A percentile compares a stretch with the other conserved stretches of the same genome.
phyloP scores from a whole-genome alignment of 176 grass and related monocot genomes.

The Aegilops sharonensis region DNA sequence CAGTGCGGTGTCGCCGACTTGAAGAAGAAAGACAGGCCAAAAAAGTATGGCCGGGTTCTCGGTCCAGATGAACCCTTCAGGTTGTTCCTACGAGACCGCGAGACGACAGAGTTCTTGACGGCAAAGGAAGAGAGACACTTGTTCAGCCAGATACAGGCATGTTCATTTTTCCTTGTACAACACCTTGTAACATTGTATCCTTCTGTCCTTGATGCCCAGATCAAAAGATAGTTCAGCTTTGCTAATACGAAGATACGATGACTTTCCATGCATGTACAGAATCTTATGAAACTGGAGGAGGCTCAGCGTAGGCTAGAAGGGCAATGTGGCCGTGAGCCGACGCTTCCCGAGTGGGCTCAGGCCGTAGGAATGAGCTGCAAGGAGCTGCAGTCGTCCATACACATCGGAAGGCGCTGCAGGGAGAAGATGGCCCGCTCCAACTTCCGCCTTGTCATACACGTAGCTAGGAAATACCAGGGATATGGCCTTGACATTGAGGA shows the following conservation, averaged over 20 bases:
- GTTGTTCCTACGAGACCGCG: slow-evolving; percentile 57
- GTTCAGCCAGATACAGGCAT: slow-evolving; percentile 69
- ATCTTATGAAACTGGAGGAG: slow-evolving; percentile 70
- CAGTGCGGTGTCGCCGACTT: not conserved
- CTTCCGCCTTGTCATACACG: slow-evolving; percentile 76
- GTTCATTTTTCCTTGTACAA: not conserved
- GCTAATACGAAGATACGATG: not conserved
- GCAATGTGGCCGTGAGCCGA: slow-evolving; percentile 58
- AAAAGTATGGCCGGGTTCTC: slow-evolving; percentile 48
- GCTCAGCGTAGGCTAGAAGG: slow-evolving; percentile 45
- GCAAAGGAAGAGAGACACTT: slow-evolving; percentile 58
- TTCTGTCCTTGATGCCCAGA: not conserved
- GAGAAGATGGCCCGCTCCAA: slow-evolving; percentile 81
- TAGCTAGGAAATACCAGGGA: slow-evolving; percentile 72
- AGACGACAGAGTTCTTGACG: slow-evolving; percentile 65
- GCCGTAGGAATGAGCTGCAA: slow-evolving; percentile 66
- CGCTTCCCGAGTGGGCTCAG: slow-evolving; percentile 64
- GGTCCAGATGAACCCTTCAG: slow-evolving; percentile 56
- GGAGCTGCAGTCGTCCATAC: slow-evolving; percentile 49
- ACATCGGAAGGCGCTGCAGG: slow-evolving; percentile 46
- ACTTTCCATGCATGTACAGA: slow-evolving; percentile 1
- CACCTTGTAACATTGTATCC: not conserved
- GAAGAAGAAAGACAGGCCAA: slow-evolving; percentile 36
- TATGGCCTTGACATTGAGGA: slow-evolving; percentile 67
- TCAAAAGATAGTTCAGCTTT: not conserved